phyloP scores from a whole-genome alignment of 2,329 filamentous ascomycete genomes.

The Exophiala oligosperma region DNA sequence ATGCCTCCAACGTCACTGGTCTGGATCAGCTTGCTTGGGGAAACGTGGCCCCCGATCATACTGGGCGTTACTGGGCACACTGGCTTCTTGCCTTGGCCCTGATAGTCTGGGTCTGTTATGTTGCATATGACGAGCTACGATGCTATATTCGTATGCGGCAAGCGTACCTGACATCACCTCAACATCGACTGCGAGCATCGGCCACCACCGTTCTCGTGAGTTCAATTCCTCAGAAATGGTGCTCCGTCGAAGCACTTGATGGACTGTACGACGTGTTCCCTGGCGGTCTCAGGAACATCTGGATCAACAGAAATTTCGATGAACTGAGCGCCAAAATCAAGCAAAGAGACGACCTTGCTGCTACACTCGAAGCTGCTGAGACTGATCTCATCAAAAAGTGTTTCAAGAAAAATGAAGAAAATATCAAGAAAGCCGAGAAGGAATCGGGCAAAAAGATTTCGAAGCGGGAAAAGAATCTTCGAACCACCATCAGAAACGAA shows the following conservation, averaged over 20 bases:
- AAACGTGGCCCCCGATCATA: conserved; percentile 70
- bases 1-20: conserved; percentile 57
- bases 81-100: conserved; percentile 75
- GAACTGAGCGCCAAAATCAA: conserved; percentile 81
- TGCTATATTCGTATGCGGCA: conserved; percentile 92
- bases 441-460: conserved; percentile 51
- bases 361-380: conserved; percentile 74
- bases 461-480: conserved; percentile 39
- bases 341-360: conserved; percentile 68
- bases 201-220: conserved; percentile 94
- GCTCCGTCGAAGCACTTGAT: conserved; percentile 75
- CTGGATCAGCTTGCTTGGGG: conserved; percentile 84
- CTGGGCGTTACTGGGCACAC: conserved; percentile 78
- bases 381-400: conserved; percentile 79
- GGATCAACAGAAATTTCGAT: conserved; percentile 90
- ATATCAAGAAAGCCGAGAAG: conserved; percentile 64
- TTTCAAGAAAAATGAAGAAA: conserved; percentile 75
- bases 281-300: conserved; percentile 90
- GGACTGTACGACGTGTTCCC: conserved; percentile 94
- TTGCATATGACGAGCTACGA: conserved; percentile 82
- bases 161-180: conserved; percentile 89
- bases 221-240: conserved; percentile 87
- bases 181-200: conserved; percentile 89
- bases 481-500: conserved; percentile 53
- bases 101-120: conserved; percentile 79